phyloP scores from a whole-genome alignment of 78 protist species.

The Dictyostelium firmibasis region DNA sequence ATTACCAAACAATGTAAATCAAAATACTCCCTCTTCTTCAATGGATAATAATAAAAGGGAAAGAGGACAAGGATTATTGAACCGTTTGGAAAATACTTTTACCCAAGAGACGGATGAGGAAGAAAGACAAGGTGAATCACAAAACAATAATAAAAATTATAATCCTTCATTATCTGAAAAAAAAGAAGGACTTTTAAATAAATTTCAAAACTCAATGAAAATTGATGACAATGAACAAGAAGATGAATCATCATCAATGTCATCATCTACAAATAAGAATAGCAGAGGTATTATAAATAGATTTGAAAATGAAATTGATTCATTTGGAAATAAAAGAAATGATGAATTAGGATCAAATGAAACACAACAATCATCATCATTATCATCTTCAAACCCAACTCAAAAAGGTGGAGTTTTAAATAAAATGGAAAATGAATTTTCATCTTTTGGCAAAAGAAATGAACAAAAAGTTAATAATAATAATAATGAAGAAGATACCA shows the following conservation, averaged over 20 bases:
- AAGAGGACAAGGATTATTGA: not conserved
- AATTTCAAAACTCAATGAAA: not conserved
- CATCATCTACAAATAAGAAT: not conserved
- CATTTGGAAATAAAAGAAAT: not conserved
- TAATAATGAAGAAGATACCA: not conserved
- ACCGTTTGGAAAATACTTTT: not conserved
- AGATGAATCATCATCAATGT: not conserved
- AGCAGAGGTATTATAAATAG: not conserved
- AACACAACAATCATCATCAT: not conserved
- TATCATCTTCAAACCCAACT: not conserved
- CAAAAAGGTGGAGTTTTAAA: not conserved
- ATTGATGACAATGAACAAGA: not conserved
- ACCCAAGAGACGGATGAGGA: not conserved
- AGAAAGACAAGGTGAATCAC: not conserved
- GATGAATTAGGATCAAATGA: not conserved
- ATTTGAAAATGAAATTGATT: not conserved
- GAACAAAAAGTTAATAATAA: not conserved
- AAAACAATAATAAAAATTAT: not conserved
- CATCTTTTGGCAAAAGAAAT: not conserved
- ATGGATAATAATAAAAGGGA: not conserved
- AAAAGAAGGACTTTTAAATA: not conserved
- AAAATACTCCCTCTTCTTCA: not conserved
- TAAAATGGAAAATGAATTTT: not conserved
- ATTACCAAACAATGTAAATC: not conserved
- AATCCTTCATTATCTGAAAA: not conserved